phyloP scores from a whole-genome alignment of 495 filamentous ascomycete species.

The Penicillium cinerascens region DNA sequence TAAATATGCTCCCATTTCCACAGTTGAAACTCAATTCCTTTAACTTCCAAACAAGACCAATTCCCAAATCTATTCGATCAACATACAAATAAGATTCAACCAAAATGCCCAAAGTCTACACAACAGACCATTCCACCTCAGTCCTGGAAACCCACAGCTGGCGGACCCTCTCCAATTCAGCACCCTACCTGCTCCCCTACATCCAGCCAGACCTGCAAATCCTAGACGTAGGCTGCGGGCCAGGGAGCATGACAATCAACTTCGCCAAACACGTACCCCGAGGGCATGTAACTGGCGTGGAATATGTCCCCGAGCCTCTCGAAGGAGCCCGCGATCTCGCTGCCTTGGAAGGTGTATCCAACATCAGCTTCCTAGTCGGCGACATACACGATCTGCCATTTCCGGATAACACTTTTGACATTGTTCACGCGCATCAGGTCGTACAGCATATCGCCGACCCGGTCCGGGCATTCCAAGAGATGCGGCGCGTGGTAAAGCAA shows the following conservation, averaged over 20 bases:
- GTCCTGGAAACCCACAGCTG: slow-evolving; percentile 49
- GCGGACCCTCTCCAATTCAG: slow-evolving; percentile 51
- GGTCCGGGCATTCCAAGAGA: slow-evolving; percentile 44
- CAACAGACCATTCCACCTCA: slow-evolving; percentile 47
- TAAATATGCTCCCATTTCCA: too few relatives aligned
- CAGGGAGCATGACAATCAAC: slow-evolving; percentile 54
- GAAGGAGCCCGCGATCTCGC: slow-evolving; percentile 37
- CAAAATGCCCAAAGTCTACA: slow-evolving; percentile 34
- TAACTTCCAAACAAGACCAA: too few relatives aligned
- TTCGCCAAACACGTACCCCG: slow-evolving; percentile 45
- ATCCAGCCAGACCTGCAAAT: slow-evolving; percentile 43
- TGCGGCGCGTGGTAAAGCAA: slow-evolving; percentile 45
- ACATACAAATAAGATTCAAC: too few relatives aligned
- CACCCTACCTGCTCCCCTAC: slow-evolving; percentile 48
- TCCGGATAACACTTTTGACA: slow-evolving; percentile 52
- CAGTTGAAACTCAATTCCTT: too few relatives aligned
- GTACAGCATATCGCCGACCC: slow-evolving; percentile 52
- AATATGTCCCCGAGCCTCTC: slow-evolving; percentile 40
- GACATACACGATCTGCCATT: slow-evolving; percentile 47
- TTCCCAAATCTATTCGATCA: too few relatives aligned
- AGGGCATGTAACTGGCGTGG: slow-evolving; percentile 48
- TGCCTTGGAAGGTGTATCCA: slow-evolving; percentile 36
- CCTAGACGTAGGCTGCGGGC: slow-evolving; percentile 59
- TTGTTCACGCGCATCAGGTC: slow-evolving; percentile 57
- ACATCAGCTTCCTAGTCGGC: slow-evolving; percentile 45